Percentiles rank a stretch among this genome's conserved stretches.
phyloP scores from a whole-genome alignment of 257 asterid species.

The Fraxinus cuspidata region DNA sequence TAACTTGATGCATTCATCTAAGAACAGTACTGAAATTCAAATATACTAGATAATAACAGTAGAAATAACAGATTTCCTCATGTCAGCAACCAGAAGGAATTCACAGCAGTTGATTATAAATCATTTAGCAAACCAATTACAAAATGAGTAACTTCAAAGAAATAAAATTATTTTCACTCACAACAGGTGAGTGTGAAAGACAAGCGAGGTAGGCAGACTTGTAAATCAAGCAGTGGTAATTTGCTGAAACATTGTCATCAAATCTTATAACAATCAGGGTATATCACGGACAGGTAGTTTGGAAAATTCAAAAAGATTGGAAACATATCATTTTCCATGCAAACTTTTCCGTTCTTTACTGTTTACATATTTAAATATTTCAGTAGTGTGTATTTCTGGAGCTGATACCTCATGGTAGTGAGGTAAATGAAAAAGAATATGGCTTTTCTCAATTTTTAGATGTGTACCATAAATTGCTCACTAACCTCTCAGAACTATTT shows the following conservation, averaged over 20 bases:
- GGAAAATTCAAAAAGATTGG: not conserved
- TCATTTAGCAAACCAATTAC: not conserved
- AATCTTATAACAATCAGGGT: not conserved
- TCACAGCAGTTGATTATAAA: not conserved
- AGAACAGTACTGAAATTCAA: not conserved
- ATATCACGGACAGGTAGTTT: not conserved
- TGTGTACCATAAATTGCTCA: slow-evolving; percentile 8
- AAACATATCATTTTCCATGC: not conserved
- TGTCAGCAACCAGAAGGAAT: not conserved
- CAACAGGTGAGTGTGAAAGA: not conserved
- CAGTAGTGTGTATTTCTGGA: not conserved
- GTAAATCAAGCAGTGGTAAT: not conserved
- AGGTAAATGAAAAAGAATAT: not conserved
- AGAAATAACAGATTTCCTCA: not conserved
- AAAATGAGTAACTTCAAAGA: not conserved
- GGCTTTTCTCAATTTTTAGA: not conserved
- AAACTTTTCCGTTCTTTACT: no score
- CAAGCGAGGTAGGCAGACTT: not conserved
- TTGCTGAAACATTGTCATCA: not conserved
- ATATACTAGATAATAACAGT: not conserved
- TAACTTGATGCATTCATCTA: not conserved
- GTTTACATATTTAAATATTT: not conserved
- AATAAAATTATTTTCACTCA: not conserved
- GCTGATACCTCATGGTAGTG: not conserved
- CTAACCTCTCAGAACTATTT: slow-evolving; percentile 61